Percentiles rank a stretch among this genome's conserved stretches.
These are phyloP conservation scores for Pilasporangium apinafurcum DNA, from an alignment of 352 stramenopile species.

Conservation along the genomic window DNA sequence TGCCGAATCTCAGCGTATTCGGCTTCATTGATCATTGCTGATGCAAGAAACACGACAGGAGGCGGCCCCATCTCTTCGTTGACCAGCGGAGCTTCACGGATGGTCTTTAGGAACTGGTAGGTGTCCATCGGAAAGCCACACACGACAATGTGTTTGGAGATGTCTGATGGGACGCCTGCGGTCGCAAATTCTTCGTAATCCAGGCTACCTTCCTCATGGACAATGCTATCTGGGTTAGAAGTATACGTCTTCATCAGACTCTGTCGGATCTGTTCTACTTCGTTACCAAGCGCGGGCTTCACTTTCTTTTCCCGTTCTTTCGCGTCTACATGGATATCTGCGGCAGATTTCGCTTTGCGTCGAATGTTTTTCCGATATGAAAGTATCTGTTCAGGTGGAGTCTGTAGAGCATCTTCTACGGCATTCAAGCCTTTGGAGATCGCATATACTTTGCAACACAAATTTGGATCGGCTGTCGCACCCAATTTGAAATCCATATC, in stretches of 20 bases:
- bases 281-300: slow-evolving; percentile 46
- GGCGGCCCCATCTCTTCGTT: slow-evolving; percentile 32
- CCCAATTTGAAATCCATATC: slow-evolving; percentile 80
- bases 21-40: slow-evolving; percentile 39
- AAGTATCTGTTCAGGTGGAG: slow-evolving; percentile 65
- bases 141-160: slow-evolving; percentile 58
- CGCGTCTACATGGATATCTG: slow-evolving; percentile 17
- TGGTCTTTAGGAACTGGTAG: slow-evolving; percentile 67
- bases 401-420: slow-evolving; percentile 51
- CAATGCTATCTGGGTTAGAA: too few relatives aligned
- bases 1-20: slow-evolving; percentile 43
- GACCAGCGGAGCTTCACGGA: slow-evolving; percentile 39
- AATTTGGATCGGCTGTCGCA: slow-evolving; percentile 57
- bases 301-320: slow-evolving; percentile 36
- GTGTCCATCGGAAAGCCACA: slow-evolving; percentile 60
- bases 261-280: slow-evolving; percentile 53
- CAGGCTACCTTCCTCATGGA: slow-evolving; percentile 8
- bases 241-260: slow-evolving; percentile 50
- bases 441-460: slow-evolving; percentile 78
- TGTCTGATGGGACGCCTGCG: slow-evolving; percentile 24
- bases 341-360: slow-evolving; percentile 41
- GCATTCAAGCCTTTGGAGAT: slow-evolving; percentile 50
- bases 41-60: slow-evolving; percentile 51
- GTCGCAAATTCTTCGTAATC: slow-evolving; percentile 55
- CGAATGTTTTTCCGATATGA: slow-evolving; percentile 69